phyloP scores from a whole-genome alignment of 768 basidiomycete genomes.

The Boletus reticuloceps region DNA sequence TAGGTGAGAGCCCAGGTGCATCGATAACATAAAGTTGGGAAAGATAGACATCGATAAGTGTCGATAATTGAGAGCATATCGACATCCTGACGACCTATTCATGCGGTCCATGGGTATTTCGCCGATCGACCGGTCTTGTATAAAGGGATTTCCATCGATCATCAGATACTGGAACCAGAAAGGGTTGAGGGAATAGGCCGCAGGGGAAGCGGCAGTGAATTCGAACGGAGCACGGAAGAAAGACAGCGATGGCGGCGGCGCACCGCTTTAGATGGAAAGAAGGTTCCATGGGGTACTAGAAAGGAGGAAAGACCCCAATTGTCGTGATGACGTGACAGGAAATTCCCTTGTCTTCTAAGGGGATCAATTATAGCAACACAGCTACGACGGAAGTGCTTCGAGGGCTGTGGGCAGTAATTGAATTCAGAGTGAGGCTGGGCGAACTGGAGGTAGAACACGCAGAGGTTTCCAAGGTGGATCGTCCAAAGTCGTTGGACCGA shows the following conservation, averaged over 20 bases:
- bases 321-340: conserved; percentile 6
- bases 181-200: not conserved
- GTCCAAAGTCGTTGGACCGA: not conserved
- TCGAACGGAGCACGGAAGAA: conserved; percentile 5
- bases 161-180: conserved; percentile 6
- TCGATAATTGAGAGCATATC: not conserved
- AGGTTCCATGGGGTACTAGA: conserved; percentile 1
- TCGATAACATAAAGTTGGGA: not conserved
- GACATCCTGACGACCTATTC: not conserved
- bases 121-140: not conserved
- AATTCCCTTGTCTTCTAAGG: not conserved
- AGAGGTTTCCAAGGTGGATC: not conserved
- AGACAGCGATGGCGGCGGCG: conserved; percentile 2
- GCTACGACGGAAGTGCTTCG: not conserved
- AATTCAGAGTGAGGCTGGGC: not conserved
- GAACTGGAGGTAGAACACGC: not conserved
- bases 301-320: conserved; percentile 4
- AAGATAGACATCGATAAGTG: not conserved
- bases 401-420: not conserved
- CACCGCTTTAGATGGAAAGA: conserved; percentile 8
- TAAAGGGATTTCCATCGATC: conserved; percentile 7
- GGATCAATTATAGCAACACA: conserved; percentile 1
- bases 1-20: not conserved
- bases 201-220: not conserved
- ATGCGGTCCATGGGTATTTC: not conserved